Percentiles rank a stretch among this genome's conserved stretches.
These are phyloP conservation scores for Ophiostoma tasmaniense DNA, from an alignment of 2,329 filamentous ascomycete species.

Conservation along the genomic window DNA sequence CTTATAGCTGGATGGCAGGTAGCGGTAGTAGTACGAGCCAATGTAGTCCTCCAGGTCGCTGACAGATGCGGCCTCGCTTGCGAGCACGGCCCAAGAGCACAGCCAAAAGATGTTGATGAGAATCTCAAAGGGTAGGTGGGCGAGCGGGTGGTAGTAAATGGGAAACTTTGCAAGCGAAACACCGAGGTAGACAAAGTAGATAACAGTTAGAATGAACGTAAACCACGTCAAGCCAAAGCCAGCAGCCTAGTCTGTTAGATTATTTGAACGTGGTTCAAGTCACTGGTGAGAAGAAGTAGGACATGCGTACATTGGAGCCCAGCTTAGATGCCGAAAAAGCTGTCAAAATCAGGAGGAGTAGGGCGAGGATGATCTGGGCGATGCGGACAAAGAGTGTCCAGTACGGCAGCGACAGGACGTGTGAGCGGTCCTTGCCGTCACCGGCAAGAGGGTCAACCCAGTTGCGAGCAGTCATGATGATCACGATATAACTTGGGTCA, in stretches of 20 bases:
- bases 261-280: not conserved
- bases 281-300: not conserved
- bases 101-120: constrained; percentile 22
- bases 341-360: constrained; percentile 19
- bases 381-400: constrained; percentile 20
- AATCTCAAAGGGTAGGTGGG: constrained; percentile 20
- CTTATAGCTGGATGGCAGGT: constrained; percentile 5
- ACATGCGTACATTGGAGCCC: not conserved
- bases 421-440: constrained; percentile 19
- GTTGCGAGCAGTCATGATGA: constrained; percentile 12
- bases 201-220: constrained; percentile 20
- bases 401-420: constrained; percentile 19
- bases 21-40: constrained; percentile 1
- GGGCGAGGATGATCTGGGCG: constrained; percentile 18
- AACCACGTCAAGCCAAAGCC: constrained; percentile 20
- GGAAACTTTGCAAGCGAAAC: constrained; percentile 15
- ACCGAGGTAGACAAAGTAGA: constrained; percentile 21
- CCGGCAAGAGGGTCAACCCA: constrained; percentile 3
- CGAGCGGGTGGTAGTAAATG: constrained; percentile 18
- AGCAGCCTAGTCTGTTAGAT: constrained; percentile 7
- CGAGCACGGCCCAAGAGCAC: constrained; percentile 21
- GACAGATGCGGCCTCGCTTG: constrained; percentile 18
- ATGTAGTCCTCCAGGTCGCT: constrained; percentile 6
- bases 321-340: constrained; percentile 17
- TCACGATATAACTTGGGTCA: not conserved